Evolutionary conservation across 1,139 yeast genomes (phyloP).

Genomic region (Yamadazyma trypodendri): DNA sequence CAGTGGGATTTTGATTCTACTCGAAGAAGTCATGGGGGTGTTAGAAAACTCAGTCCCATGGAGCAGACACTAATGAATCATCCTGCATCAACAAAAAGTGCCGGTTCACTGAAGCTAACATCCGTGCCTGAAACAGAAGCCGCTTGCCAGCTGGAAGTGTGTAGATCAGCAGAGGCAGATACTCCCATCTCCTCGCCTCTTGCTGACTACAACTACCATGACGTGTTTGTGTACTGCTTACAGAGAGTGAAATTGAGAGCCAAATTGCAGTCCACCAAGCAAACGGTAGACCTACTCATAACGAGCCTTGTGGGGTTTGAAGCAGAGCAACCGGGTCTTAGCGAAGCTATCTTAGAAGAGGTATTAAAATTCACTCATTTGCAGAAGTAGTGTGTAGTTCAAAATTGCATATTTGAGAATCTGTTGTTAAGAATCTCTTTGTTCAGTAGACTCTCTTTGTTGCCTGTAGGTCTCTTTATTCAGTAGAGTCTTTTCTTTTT

Average conservation of each 20-base stretch:
- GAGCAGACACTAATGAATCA: slow-evolving; percentile 15
- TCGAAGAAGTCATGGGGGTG: slow-evolving; percentile 2
- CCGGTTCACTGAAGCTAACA: no score
- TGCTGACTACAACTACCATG: slow-evolving; percentile 6
- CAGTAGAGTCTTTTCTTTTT: no score
- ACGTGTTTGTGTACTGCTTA: slow-evolving; percentile 21
- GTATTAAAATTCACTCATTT: slow-evolving; percentile 15
- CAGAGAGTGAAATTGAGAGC: slow-evolving; percentile 50
- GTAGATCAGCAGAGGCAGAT: slow-evolving; percentile 4
- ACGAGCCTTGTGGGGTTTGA: slow-evolving; percentile 45
- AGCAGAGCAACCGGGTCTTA: slow-evolving; percentile 56
- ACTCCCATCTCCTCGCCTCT: slow-evolving; percentile 4
- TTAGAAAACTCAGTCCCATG: slow-evolving; percentile 13
- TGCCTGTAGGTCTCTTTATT: no score
- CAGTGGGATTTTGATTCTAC: slow-evolving; percentile 24
- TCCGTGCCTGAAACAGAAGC: no score
- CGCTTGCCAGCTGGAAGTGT: no score
- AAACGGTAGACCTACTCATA: slow-evolving; percentile 41
- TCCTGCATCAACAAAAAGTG: no score
- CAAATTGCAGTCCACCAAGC: slow-evolving; percentile 42
- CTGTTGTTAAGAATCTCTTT: no score
- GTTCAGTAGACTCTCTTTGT: no score
- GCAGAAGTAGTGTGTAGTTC: not conserved
- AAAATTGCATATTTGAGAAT: no score
- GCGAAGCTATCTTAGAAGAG: slow-evolving; percentile 67